These are phyloP conservation scores for Pestalotiopsis sp. DNA, from an alignment of 2,329 filamentous ascomycete species.

Conservation along the genomic window DNA sequence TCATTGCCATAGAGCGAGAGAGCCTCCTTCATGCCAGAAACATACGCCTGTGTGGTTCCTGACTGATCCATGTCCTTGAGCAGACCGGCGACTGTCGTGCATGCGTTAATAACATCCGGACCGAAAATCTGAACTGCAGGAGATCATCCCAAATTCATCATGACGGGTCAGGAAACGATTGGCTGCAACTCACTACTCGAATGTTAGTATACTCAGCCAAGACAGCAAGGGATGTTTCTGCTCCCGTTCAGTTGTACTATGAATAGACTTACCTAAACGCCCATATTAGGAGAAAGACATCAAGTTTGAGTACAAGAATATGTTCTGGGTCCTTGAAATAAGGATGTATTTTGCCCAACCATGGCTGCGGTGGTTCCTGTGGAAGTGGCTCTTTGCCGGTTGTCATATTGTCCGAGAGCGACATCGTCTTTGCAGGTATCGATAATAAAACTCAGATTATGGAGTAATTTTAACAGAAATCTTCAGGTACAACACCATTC, in stretches of 20 bases:
- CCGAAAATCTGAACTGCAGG: neutral
- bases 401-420: neutral
- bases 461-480: no score
- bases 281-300: conserved; percentile 33
- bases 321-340: conserved; percentile 32
- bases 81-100: conserved; percentile 30
- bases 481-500: no score
- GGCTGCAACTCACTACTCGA: neutral
- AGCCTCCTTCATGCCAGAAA: conserved; percentile 23
- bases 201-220: neutral
- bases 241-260: no score
- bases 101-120: neutral
- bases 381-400: neutral
- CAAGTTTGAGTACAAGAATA: conserved; percentile 32
- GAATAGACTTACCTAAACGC: conserved; percentile 26
- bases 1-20: conserved; percentile 33
- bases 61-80: conserved; percentile 41
- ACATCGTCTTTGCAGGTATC: neutral
- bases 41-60: conserved; percentile 38
- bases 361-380: conserved; percentile 17
- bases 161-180: no score
- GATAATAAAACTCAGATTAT: no score
- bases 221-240: neutral
- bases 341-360: conserved; percentile 32
- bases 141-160: neutral